These are phyloP conservation scores for Camellia japonica DNA, from an alignment of 148 eudicot species.

Conservation along the genomic window DNA sequence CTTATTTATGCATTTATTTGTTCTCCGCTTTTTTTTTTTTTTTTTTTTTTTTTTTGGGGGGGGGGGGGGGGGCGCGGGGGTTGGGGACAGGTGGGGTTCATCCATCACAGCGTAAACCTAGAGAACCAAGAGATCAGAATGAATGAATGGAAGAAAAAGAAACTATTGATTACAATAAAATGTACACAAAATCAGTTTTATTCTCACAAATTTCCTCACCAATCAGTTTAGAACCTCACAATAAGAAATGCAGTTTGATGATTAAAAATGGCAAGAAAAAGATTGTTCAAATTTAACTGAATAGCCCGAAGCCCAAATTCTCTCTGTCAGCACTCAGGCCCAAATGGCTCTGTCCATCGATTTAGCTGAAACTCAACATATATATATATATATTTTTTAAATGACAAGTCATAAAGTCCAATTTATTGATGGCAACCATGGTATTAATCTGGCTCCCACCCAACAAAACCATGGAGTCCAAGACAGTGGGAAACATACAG, in stretches of 20 bases:
- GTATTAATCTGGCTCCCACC: not conserved
- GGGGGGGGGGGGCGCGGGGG: too few species aligned
- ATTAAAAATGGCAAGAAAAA: not conserved
- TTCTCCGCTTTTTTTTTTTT: too few species aligned
- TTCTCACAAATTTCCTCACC: not conserved
- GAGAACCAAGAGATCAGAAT: not conserved
- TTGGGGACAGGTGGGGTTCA: not conserved
- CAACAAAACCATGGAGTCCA: not conserved
- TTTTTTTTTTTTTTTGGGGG: too few species aligned
- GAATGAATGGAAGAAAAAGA: not conserved
- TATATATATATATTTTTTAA: not conserved
- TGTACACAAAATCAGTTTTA: not conserved
- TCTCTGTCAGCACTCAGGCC: not conserved
- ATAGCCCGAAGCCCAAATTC: not conserved
- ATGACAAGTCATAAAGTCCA: not conserved
- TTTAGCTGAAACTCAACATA: not conserved
- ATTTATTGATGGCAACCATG: not conserved
- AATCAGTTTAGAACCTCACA: not conserved
- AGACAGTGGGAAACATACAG: constrained; percentile 1
- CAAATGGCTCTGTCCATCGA: not conserved
- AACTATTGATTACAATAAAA: not conserved
- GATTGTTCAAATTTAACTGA: not conserved
- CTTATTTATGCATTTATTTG: too few species aligned
- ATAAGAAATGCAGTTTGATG: not conserved
- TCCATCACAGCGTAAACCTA: not conserved